A percentile compares a stretch with the other conserved stretches of the same genome.
Conservation (phyloP, 2,329 filamentous ascomycete species). For the Exserohilum rostratum region DNA sequence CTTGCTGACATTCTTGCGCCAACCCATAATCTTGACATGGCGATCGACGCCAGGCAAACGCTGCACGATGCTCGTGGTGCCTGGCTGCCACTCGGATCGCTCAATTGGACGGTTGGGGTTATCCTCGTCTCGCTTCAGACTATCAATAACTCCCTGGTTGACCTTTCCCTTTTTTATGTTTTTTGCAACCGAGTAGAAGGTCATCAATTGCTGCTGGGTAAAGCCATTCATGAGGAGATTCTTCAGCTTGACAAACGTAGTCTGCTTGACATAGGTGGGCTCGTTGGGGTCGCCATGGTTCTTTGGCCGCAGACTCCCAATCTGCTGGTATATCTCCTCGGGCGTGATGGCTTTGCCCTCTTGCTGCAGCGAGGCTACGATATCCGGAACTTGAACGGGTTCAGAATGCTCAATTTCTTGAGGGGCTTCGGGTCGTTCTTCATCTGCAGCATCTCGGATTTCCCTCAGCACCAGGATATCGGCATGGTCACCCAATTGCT, state of each 20-base stretch:
- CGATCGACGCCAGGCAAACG: constrained; percentile 34
- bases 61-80: constrained; percentile 29
- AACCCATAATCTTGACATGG: constrained; percentile 8
- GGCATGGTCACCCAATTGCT: constrained; percentile 43
- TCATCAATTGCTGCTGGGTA: constrained; percentile 36
- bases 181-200: constrained; percentile 39
- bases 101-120: constrained; percentile 20
- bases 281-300: constrained; percentile 25
- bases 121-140: constrained; percentile 17
- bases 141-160: constrained; percentile 23
- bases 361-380: constrained; percentile 35
- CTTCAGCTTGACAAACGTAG: constrained; percentile 33
- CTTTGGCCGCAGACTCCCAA: constrained; percentile 40
- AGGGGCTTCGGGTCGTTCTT: constrained; percentile 1
- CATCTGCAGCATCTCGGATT: constrained; percentile 13
- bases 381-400: constrained; percentile 24
- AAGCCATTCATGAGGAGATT: constrained; percentile 35
- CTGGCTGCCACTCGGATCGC: constrained; percentile 43
- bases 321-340: constrained; percentile 40
- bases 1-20: constrained; percentile 32
- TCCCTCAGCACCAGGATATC: constrained; percentile 46
- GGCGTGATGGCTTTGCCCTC: constrained; percentile 28
- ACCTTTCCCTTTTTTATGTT: constrained; percentile 25
- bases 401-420: constrained; percentile 14
- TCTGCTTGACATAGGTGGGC: constrained; percentile 37